Evolutionary conservation across 768 basidiomycete species (phyloP).

Genomic region (Suillus subluteus): DNA sequence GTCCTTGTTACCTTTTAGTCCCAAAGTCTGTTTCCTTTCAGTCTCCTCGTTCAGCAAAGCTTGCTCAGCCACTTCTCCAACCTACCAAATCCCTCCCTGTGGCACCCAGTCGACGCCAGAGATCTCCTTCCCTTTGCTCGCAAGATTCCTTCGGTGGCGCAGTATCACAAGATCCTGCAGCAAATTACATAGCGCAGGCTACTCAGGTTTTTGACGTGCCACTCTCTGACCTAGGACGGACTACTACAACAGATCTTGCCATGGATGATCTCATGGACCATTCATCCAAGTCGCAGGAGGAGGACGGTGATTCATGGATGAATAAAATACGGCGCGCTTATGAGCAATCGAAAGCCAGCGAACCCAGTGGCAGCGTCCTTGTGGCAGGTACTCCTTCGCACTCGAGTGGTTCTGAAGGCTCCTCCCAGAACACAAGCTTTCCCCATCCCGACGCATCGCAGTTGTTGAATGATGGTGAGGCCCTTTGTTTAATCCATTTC

Average conservation of each 20-base stretch:
- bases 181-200: slow-evolving; percentile 46
- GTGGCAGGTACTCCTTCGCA: slow-evolving; percentile 57
- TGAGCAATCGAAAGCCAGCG: slow-evolving; percentile 17
- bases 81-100: slow-evolving; percentile 27
- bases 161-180: slow-evolving; percentile 50
- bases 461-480: slow-evolving; percentile 6
- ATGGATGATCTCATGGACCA: background rate
- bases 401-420: slow-evolving; percentile 36
- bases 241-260: slow-evolving; percentile 29
- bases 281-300: slow-evolving; percentile 8
- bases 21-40: slow-evolving; percentile 40
- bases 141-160: slow-evolving; percentile 68
- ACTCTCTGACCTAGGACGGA: slow-evolving; percentile 54
- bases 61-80: slow-evolving; percentile 18
- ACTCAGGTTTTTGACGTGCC: slow-evolving; percentile 58
- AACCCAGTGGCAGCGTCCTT: slow-evolving; percentile 34
- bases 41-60: slow-evolving; percentile 29
- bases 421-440: slow-evolving; percentile 34
- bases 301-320: slow-evolving; percentile 12
- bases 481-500: background rate
- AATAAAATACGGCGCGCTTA: slow-evolving; percentile 5
- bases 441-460: slow-evolving; percentile 17
- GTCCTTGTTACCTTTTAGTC: slow-evolving; percentile 24
- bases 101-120: slow-evolving; percentile 24
- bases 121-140: slow-evolving; percentile 46